A percentile compares a stretch with the other conserved stretches of the same genome.
Conservation (phyloP, 1,139 yeast genomes). For the Yamadazyma atlantica region DNA sequence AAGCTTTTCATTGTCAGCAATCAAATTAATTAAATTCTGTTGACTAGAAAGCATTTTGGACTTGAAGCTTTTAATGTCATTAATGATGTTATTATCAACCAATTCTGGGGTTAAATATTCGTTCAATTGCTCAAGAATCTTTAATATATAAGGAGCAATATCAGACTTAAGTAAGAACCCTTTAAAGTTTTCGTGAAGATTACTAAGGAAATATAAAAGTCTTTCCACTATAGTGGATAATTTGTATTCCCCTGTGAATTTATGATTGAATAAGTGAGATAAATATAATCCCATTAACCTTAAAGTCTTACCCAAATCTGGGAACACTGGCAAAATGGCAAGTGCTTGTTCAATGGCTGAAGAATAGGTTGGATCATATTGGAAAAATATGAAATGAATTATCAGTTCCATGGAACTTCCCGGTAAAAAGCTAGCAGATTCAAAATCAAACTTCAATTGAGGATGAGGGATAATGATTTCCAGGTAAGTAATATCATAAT, state of each 20-base stretch:
- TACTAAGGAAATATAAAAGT: slow-evolving; percentile 33
- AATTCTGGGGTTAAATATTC: slow-evolving; percentile 9
- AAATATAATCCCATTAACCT: slow-evolving; percentile 31
- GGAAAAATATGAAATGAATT: slow-evolving; percentile 69
- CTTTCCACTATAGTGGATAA: slow-evolving; percentile 38
- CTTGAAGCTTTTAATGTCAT: slow-evolving; percentile 24
- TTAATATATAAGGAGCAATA: slow-evolving; percentile 39
- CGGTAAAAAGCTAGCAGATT: slow-evolving; percentile 12
- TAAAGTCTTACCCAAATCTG: slow-evolving; percentile 55
- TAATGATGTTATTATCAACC: slow-evolving; percentile 2
- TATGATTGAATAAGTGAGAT: slow-evolving; percentile 19
- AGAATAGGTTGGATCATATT: slow-evolving; percentile 16
- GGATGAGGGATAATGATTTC: slow-evolving; percentile 59
- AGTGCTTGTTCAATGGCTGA: slow-evolving; percentile 46
- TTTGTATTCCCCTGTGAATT: slow-evolving; percentile 23
- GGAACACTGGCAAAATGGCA: slow-evolving; percentile 63
- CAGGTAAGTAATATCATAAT: slow-evolving; percentile 24
- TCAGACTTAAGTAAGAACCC: slow-evolving; percentile 43
- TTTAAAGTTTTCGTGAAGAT: slow-evolving; percentile 33
- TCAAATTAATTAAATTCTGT: slow-evolving; percentile 33
- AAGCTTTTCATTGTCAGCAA: slow-evolving; percentile 17
- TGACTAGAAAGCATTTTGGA: slow-evolving; percentile 35
- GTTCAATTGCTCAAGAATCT: slow-evolving; percentile 29
- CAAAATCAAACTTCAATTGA: slow-evolving; percentile 54
- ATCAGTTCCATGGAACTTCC: slow-evolving; percentile 58